phyloP scores from a whole-genome alignment of 2,329 filamentous ascomycete species.

The Claviceps citrina region DNA sequence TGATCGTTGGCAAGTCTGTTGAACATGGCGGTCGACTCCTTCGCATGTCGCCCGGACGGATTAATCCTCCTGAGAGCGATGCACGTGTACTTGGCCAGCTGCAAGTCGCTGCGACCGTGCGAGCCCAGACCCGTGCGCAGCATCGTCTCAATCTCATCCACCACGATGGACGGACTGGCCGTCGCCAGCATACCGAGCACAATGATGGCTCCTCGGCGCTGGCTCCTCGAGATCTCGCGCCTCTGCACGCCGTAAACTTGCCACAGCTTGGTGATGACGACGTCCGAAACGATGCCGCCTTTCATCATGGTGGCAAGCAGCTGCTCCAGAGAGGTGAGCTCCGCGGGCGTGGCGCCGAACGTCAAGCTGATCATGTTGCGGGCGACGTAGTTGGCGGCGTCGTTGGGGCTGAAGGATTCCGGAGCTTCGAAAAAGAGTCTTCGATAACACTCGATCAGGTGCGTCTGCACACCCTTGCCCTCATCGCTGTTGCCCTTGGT shows the following conservation, averaged over 20 bases:
- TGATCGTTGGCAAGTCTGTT: constrained; percentile 84
- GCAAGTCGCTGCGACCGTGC: constrained; percentile 67
- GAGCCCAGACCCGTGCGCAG: constrained; percentile 73
- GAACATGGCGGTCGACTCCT: constrained; percentile 52
- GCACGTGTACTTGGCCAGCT: constrained; percentile 88
- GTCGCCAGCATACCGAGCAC: constrained; percentile 92
- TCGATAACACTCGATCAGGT: constrained; percentile 93
- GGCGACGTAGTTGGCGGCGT: constrained; percentile 87
- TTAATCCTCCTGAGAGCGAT: constrained; percentile 85
- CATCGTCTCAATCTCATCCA: constrained; percentile 91
- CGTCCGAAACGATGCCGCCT: constrained; percentile 67
- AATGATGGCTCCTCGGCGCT: constrained; percentile 86
- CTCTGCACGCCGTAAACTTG: constrained; percentile 92
- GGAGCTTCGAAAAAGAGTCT: constrained; percentile 92
- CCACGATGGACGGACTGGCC: constrained; percentile 80
- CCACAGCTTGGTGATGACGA: constrained; percentile 87
- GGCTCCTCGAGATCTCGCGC: constrained; percentile 80
- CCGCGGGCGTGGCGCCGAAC: constrained; percentile 85
- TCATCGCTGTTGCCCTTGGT: constrained; percentile 99
- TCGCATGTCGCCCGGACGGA: constrained; percentile 63
- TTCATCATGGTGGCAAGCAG: constrained; percentile 97
- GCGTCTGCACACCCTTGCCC: constrained; percentile 92
- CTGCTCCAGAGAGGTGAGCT: constrained; percentile 89
- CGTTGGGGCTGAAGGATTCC: constrained; percentile 71
- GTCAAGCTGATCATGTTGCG: constrained; percentile 98